Evolutionary conservation across 108 stramenopile species (phyloP).

Genomic region (Skeletonema marinoi): DNA sequence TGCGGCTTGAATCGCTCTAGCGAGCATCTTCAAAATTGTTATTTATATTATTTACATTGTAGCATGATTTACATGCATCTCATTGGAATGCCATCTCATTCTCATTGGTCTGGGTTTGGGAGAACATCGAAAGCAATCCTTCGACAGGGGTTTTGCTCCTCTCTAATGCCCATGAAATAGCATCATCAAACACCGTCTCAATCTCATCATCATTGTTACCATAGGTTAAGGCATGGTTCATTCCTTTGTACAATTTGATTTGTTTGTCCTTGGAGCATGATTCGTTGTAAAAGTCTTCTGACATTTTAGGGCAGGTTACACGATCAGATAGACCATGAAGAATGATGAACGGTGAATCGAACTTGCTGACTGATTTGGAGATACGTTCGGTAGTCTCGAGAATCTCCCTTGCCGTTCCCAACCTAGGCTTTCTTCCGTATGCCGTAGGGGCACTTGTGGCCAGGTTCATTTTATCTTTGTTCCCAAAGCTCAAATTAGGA

Average conservation of each 20-base stretch:
- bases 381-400: conserved; percentile 59
- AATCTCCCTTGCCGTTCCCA: conserved; percentile 70
- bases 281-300: conserved; percentile 63
- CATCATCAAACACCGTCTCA: conserved; percentile 45
- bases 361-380: conserved; percentile 38
- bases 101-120: too few species aligned
- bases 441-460: conserved; percentile 20
- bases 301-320: conserved; percentile 62
- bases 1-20: too few species aligned
- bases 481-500: conserved; percentile 41
- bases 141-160: conserved; percentile 22
- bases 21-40: too few species aligned
- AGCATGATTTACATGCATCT: too few species aligned
- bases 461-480: conserved; percentile 49
- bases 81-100: neutral
- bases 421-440: conserved; percentile 64
- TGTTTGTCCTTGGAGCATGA: conserved; percentile 59
- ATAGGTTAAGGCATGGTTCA: conserved; percentile 42
- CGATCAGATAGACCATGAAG: conserved; percentile 66
- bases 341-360: conserved; percentile 67
- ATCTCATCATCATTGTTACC: conserved; percentile 49
- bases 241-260: conserved; percentile 60
- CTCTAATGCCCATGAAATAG: conserved; percentile 31
- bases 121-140: neutral
- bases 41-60: too few species aligned